Percentiles rank a stretch among this genome's conserved stretches.
Evolutionary conservation across 495 filamentous ascomycete genomes (phyloP).

Genomic region (Talaromyces adpressus): DNA sequence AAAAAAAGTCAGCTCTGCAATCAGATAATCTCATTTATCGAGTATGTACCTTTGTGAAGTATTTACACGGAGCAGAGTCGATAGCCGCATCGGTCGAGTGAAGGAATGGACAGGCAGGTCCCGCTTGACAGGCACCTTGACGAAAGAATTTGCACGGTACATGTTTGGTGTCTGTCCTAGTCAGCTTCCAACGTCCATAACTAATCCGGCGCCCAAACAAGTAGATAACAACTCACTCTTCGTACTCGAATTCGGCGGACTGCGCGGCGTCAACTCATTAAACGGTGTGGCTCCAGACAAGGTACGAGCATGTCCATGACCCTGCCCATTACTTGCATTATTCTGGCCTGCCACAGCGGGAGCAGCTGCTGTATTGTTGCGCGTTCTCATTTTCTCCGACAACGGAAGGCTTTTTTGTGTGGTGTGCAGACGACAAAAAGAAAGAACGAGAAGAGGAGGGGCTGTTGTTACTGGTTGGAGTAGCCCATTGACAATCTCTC

Average conservation of each 20-base stretch:
- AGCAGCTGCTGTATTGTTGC: constrained; percentile 12
- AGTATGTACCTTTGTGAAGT: constrained; percentile 83
- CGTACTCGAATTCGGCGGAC: constrained; percentile 64
- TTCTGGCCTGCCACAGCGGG: constrained; percentile 18
- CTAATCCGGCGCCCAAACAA: constrained; percentile 6
- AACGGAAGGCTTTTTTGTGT: not conserved
- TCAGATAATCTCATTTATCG: not conserved
- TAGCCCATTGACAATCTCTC: constrained; percentile 1
- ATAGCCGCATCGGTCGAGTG: constrained; percentile 76
- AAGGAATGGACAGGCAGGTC: constrained; percentile 90
- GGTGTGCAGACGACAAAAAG: not conserved
- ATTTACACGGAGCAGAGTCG: constrained; percentile 89
- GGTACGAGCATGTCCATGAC: constrained; percentile 39
- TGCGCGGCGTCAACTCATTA: constrained; percentile 48
- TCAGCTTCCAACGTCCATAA: constrained; percentile 7
- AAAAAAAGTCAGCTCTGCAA: not conserved
- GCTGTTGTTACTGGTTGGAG: not conserved
- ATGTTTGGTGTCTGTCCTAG: constrained; percentile 76
- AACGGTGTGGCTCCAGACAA: constrained; percentile 24
- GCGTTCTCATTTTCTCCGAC: constrained; percentile 30
- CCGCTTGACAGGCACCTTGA: constrained; percentile 92
- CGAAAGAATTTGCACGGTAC: constrained; percentile 99
- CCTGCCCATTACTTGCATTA: constrained; percentile 1
- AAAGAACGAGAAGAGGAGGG: not conserved
- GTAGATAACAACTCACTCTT: constrained; percentile 52